Evolutionary conservation across 495 filamentous ascomycete species (phyloP), one percentile per base, ranked within the genome.

Genomic region (Neohortaea acidophila): DNA sequence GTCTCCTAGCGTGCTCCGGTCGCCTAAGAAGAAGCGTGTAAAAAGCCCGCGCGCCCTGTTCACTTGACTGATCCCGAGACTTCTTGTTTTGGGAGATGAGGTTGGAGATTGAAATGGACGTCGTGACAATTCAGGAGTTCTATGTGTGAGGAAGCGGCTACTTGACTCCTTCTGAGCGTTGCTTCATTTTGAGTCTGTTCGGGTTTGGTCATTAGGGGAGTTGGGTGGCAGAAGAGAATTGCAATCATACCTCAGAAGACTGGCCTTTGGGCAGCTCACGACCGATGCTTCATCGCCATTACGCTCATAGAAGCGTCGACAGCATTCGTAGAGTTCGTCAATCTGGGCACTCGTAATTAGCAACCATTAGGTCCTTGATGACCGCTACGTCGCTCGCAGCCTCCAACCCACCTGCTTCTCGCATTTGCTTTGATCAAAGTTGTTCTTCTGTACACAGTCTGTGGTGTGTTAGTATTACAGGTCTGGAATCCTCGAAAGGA

Each of bases 1-100:
- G 70, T 70, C 79, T 87, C 76, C 70, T 54, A 59, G 84, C 89
- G 89, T 83, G 89, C 89, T 97, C 86, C 81, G 81, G 84, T 85
- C 77, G 77, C 78, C 89, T 91, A 71, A 97, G 73, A 97, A 36
- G 20, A 25, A 41, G 25, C n/a, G n/a, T n/a, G n/a, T n/a, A n/a
- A n/a, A n/a, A n/a, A n/a, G n/a, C n/a, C n/a, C n/a, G 34, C 15
- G 20, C 11, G 32, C 36, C 24, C 23, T 32, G 13, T 24, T 6
- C 17, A 39, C 27, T 39, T 39, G 12, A n/a, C n/a, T n/a, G n/a
- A n/a, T n/a, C n/a, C n/a, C n/a, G n/a, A n/a, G n/a, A n/a, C n/a
- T n/a, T n/a, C n/a, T n/a, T n/a, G n/a, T n/a, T n/a, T n/a, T n/a
- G n/a, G n/a, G n/a, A n/a, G n/a, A n/a, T n/a, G n/a, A n/a, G n/a